Evolutionary conservation across 192 early-diverging fungal genomes (phyloP), one percentile per base, ranked within the genome.

Genomic region (Coemansia sp.): DNA sequence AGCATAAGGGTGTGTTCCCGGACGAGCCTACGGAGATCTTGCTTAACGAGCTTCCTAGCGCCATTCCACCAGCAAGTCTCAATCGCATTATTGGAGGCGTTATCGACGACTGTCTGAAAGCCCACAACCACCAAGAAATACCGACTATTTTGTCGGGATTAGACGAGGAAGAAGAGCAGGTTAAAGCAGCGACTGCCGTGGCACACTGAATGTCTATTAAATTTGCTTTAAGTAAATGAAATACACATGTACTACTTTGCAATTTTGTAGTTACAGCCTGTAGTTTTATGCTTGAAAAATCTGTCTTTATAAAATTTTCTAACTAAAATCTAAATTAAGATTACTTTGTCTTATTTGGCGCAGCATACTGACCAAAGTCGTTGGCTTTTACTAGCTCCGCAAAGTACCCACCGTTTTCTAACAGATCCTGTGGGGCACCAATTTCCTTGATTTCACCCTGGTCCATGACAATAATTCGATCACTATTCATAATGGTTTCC

Each of bases 391-490:
- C 52, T 0, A 64, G 54, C 45, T 55, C 7, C 9, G 64, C 56
- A 54, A 58, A 66, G 18, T 44, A 31, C 16, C 56, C 64, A 25
- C 27, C 25, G 16, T 64, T 55, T 11, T 64, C 42, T 29, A 90
- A 31, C 62, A 90, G 64, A 9, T 74, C 73, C 27, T 50, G 9
- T 2, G 89, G 89, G 0, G 72, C 53, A 21, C 84, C 86, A 60
- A 82, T 84, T 33, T 89, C 88, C 1, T 67, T 77, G 2, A 92
- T 61, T 1, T 69, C 31, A n/a, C 91, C 91, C 7, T 87, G 58
- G 50, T 90, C 83, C 31, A 93, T 71, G 1, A 92, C 89, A 32
- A 91, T 54, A 59, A 92, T 81, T 40, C 81, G 77, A 54, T 91
- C 88, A 60, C 90, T 87, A 22, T 73, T 56, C 24, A 82, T 60